Evolutionary conservation across 2,329 filamentous ascomycete genomes (phyloP).

Genomic region (Colletotrichum tropicale): DNA sequence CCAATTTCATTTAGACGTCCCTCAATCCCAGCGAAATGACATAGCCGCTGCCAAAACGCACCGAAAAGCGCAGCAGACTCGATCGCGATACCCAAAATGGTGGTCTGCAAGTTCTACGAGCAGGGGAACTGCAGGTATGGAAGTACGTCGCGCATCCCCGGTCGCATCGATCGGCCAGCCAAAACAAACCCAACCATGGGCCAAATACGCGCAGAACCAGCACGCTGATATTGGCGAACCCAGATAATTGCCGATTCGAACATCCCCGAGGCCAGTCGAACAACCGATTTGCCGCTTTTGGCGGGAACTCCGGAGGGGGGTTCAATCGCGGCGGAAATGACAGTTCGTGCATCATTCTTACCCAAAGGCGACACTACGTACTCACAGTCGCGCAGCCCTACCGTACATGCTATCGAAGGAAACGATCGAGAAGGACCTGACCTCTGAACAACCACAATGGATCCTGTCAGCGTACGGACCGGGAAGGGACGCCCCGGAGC

Average conservation of each 20-base stretch:
- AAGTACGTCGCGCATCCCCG: constrained; percentile 39
- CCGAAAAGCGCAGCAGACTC: not conserved
- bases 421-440: constrained; percentile 70
- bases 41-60: not conserved
- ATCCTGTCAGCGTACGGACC: constrained; percentile 87
- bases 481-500: constrained; percentile 74
- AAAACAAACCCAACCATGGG: not conserved
- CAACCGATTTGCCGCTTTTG: constrained; percentile 23
- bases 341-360: not conserved
- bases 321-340: constrained; percentile 20
- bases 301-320: constrained; percentile 14
- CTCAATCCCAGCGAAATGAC: not conserved
- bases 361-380: not conserved
- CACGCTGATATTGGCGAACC: not conserved
- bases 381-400: not conserved
- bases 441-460: constrained; percentile 78
- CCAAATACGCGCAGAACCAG: not conserved
- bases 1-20: not conserved
- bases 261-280: constrained; percentile 41
- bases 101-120: constrained; percentile 53
- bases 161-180: not conserved
- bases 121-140: constrained; percentile 58
- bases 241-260: constrained; percentile 60
- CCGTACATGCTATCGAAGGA: constrained; percentile 61
- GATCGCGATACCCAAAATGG: constrained; percentile 30